Evolutionary conservation across 2,329 filamentous ascomycete species (phyloP), one percentile per base, ranked within the genome.

Genomic region (Hypoxylon sp.): DNA sequence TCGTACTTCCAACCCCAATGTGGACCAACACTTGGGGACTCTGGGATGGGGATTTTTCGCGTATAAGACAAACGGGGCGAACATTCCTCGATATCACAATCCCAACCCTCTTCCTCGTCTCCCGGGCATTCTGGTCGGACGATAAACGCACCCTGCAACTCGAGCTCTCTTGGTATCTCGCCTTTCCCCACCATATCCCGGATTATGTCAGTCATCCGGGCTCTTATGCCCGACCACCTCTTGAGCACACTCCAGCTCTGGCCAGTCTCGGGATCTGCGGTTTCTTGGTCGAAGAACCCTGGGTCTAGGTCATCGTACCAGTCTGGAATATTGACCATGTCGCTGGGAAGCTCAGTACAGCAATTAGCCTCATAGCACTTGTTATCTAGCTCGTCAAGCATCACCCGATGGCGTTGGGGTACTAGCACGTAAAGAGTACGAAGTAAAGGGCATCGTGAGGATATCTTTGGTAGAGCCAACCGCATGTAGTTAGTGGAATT

Each of bases 271-370:
- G 33, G 4, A 13, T 13, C 11, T 13, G 33, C 20, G 6, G 6
- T 30, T n/a, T 30, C 22, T 30, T 11, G 46, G 11, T 35, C 27
- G 10, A 6, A 13, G 6, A 10, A 10, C 5, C 49, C 8, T 5
- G 5, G n/a, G 35, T 46, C 3, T 20, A 57, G 14, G 7, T 37
- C 37, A 30, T 57, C 37, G n/a, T 44, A 46, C 37, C 3, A n/a
- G 13, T 40, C 37, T 17, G 54, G 54, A n/a, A 57, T 46, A 20
- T 57, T 37, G 25, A 57, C 6, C 17, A 55, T 11, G 30, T 17
- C 33, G 33, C 31, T 22, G 8, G 51, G 31, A 3, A 37, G 31
- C 33, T 20, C 5, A 3, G 6, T 5, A 17, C 51, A 55, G 51
- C 51, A 55, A 7, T 42, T 2, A 7, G 51, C 5, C 51, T 55